Evolutionary conservation across 345 rosid species (phyloP).

Genomic region (Melaleuca quinquenervia): DNA sequence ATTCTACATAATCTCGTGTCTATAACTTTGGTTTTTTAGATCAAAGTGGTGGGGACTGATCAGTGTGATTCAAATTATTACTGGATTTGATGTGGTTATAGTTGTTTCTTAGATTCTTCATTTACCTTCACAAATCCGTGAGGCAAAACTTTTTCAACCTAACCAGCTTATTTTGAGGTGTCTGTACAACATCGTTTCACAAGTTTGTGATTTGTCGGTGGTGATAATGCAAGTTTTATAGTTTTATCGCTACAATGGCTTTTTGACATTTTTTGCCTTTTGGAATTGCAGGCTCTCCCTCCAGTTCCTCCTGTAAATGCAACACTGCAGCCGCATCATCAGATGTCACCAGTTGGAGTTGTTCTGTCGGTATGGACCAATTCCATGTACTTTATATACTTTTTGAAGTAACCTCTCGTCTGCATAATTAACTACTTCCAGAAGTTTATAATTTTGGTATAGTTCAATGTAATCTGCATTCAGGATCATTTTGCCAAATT

Average conservation of each 20-base stretch:
- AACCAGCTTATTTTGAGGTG: not conserved
- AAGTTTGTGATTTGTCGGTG: not conserved
- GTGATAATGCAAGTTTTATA: not conserved
- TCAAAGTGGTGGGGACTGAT: not conserved
- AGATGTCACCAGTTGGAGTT: slow-evolving; percentile 67
- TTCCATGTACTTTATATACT: not conserved
- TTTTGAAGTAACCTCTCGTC: not conserved
- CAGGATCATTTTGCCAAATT: not conserved
- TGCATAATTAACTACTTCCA: not conserved
- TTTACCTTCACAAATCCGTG: not conserved
- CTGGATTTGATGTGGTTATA: not conserved
- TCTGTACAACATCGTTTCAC: not conserved
- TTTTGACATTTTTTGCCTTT: not conserved
- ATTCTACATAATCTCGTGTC: not conserved
- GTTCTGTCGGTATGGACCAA: slow-evolving; percentile 51
- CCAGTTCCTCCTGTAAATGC: slow-evolving; percentile 65
- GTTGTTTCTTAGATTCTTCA: not conserved
- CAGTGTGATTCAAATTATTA: not conserved
- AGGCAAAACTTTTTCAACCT: not conserved
- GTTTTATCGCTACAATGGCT: not conserved
- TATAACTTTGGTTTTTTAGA: not conserved
- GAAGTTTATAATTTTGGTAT: not conserved
- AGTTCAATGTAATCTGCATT: not conserved
- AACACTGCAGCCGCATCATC: slow-evolving; percentile 54
- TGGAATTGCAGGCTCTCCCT: slow-evolving; percentile 53